Conservation (phyloP, 106 monocot genomes). For the Amphibolis antarctica region DNA sequence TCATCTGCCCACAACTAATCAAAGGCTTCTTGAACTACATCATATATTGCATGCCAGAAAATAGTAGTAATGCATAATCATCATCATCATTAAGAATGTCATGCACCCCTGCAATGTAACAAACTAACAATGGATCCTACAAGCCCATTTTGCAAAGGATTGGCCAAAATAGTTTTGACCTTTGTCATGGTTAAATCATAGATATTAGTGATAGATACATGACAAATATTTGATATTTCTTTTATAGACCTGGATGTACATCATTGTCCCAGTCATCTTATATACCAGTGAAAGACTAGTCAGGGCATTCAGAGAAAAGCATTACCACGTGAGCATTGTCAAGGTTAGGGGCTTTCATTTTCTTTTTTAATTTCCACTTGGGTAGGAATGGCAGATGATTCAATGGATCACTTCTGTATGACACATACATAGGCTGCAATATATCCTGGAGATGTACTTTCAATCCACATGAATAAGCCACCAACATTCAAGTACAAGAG, state of each 20-base stretch:
- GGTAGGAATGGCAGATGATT: background rate
- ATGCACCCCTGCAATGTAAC: too few species aligned
- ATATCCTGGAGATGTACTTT: constrained; percentile 91
- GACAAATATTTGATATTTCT: background rate
- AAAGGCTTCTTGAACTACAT: too few species aligned
- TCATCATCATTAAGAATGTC: background rate
- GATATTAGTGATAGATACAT: background rate
- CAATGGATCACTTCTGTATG: background rate
- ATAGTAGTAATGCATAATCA: constrained; percentile 3
- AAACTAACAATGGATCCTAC: too few species aligned
- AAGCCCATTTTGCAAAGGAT: too few species aligned
- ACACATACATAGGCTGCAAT: constrained; percentile 66
- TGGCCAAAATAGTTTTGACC: too few species aligned
- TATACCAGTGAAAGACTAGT: constrained; percentile 69
- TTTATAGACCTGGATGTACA: constrained; percentile 93
- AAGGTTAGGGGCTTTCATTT: constrained; percentile 37
- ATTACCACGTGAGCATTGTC: constrained; percentile 51
- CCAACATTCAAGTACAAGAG: constrained; percentile 84
- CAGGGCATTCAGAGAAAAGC: constrained; percentile 61
- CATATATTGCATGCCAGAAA: background rate
- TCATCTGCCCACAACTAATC: background rate
- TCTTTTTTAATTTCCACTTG: background rate
- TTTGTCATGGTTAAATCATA: too few species aligned
- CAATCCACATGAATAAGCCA: constrained; percentile 85
- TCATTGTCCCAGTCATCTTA: constrained; percentile 48